phyloP scores from a whole-genome alignment of 164 flowering plant genomes.

The Echeveria elegans region DNA sequence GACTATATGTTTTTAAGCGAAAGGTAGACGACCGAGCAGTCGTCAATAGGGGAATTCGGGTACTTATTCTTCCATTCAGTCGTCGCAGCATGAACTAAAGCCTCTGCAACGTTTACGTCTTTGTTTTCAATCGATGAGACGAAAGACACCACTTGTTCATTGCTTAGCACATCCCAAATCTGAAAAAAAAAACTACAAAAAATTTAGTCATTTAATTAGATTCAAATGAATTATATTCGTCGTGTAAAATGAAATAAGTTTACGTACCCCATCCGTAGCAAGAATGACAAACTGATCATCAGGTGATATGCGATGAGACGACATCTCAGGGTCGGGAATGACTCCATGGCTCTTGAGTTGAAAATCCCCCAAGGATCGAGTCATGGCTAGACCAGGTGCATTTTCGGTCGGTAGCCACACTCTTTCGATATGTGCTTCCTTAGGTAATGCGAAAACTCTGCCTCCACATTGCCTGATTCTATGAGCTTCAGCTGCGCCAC shows the following conservation, averaged over 20 bases:
- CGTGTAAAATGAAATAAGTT: too few relatives aligned
- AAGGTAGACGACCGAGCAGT: constrained; percentile 51
- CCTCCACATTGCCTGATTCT: constrained; percentile 63
- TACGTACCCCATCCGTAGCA: constrained; percentile 76
- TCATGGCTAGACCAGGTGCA: constrained; percentile 76
- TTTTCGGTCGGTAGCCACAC: constrained; percentile 74
- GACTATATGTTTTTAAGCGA: not conserved
- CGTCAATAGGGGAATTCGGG: constrained; percentile 55
- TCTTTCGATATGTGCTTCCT: constrained; percentile 52
- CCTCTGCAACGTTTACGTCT: constrained; percentile 41
- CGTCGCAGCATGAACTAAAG: constrained; percentile 53
- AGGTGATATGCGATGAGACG: constrained; percentile 32
- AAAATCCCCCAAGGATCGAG: constrained; percentile 74
- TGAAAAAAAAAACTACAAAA: not conserved
- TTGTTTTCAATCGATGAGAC: constrained; percentile 34
- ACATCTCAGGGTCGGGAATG: constrained; percentile 51
- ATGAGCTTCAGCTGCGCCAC: constrained; percentile 59
- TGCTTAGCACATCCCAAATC: constrained; percentile 76
- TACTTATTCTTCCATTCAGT: constrained; percentile 49
- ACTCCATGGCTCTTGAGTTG: constrained; percentile 58
- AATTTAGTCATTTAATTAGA: not conserved
- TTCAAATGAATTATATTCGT: not conserved
- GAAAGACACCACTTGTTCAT: constrained; percentile 43
- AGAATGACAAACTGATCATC: constrained; percentile 63
- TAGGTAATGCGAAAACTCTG: constrained; percentile 43